Conservation (phyloP, 208 protist species). For the Trypanosoma boissoni region DNA sequence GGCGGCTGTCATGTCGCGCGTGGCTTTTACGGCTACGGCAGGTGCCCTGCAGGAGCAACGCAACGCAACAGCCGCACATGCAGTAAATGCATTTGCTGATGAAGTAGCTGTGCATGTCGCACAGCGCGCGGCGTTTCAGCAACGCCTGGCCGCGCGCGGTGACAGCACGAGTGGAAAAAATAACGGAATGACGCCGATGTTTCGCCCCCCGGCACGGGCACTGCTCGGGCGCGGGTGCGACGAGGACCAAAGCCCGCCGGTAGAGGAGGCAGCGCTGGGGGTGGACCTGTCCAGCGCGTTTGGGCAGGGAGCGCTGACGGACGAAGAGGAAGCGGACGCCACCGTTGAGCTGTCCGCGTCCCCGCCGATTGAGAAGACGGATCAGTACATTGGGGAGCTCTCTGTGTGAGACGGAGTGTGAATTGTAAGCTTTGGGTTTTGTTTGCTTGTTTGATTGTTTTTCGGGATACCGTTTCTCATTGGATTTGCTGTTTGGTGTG, state of each 20-base stretch:
- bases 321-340: too few species aligned
- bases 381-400: too few species aligned
- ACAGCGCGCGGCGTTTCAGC: constrained; percentile 1
- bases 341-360: too few species aligned
- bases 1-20: constrained; percentile 11
- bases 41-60: neutral
- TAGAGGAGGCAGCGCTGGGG: too few species aligned
- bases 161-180: neutral
- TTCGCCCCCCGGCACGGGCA: neutral
- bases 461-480: too few species aligned
- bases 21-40: neutral
- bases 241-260: neutral
- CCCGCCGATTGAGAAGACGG: too few species aligned
- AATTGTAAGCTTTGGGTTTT: too few species aligned
- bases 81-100: neutral
- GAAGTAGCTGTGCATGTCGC: constrained; percentile 2
- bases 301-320: too few species aligned
- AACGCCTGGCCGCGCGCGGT: neutral
- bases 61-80: neutral
- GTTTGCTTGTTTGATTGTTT: too few species aligned
- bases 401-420: too few species aligned
- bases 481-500: too few species aligned
- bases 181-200: neutral
- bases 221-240: neutral
- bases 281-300: too few species aligned